Percentiles rank a stretch among this genome's conserved stretches.
Conservation (phyloP, 495 filamentous ascomycete species). For the Aspergillus haitiensis region DNA sequence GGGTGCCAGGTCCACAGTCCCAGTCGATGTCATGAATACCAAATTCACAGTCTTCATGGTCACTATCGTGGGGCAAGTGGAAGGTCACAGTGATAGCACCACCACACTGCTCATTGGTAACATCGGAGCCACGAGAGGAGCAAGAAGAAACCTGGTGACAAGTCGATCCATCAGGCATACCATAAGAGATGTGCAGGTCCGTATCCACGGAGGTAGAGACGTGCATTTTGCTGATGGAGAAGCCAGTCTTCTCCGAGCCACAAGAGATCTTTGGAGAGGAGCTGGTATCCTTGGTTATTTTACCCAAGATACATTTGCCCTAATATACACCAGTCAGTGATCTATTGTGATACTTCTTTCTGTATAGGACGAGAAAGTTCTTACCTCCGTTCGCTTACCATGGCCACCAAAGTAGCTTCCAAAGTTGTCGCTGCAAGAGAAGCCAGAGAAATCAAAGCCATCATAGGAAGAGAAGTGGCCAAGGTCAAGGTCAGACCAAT, state of each 20-base stretch:
- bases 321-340: slow-evolving; percentile 10
- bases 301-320: slow-evolving; percentile 67
- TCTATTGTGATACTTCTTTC: too few species aligned
- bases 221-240: slow-evolving; percentile 73
- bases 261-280: slow-evolving; percentile 59
- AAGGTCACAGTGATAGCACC: slow-evolving; percentile 79
- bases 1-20: slow-evolving; percentile 62
- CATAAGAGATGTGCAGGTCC: slow-evolving; percentile 79
- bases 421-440: slow-evolving; percentile 59
- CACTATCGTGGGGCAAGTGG: slow-evolving; percentile 62
- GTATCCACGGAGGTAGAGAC: slow-evolving; percentile 70
- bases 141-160: slow-evolving; percentile 74
- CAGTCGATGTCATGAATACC: slow-evolving; percentile 78
- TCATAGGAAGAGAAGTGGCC: slow-evolving; percentile 69
- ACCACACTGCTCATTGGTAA: slow-evolving; percentile 86
- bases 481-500: slow-evolving; percentile 62
- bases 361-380: neutral
- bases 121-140: slow-evolving; percentile 60
- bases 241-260: slow-evolving; percentile 51
- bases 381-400: neutral
- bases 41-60: slow-evolving; percentile 59
- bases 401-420: slow-evolving; percentile 32
- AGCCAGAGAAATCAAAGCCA: slow-evolving; percentile 72
- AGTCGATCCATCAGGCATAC: slow-evolving; percentile 72
- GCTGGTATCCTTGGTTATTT: slow-evolving; percentile 43